Conservation (phyloP, 306 rosid species). For the Prunus fruticosa region DNA sequence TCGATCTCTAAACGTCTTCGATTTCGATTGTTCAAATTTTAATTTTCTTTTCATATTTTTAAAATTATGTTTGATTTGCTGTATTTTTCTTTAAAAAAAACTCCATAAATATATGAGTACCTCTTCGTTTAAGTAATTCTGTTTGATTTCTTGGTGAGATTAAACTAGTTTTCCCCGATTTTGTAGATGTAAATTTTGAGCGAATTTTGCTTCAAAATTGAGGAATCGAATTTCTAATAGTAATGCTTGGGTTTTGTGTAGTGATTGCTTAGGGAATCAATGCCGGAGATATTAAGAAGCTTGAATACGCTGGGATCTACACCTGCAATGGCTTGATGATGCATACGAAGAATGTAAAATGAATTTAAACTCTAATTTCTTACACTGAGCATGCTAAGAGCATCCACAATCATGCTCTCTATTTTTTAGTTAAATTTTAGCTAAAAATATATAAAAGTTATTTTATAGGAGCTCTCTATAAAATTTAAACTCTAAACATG, state of each 20-base stretch:
- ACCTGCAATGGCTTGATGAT: conserved; percentile 98
- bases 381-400: background rate
- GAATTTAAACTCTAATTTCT: conserved; percentile 5
- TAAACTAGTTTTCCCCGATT: background rate
- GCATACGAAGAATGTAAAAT: conserved; percentile 87
- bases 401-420: too few species aligned
- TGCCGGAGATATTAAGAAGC: conserved; percentile 96
- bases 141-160: background rate
- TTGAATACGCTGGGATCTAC: conserved; percentile 93
- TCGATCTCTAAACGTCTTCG: background rate
- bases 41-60: background rate
- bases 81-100: background rate
- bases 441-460: too few species aligned
- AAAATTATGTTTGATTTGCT: background rate
- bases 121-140: background rate
- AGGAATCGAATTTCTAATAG: background rate
- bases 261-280: conserved; percentile 94
- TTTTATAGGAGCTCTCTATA: too few species aligned
- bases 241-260: conserved; percentile 29
- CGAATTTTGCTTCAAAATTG: background rate
- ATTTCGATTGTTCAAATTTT: background rate
- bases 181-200: background rate
- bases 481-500: too few species aligned
- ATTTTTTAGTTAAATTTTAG: too few species aligned
- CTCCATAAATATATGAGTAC: background rate